phyloP scores from a whole-genome alignment of 768 basidiomycete species.

The Amanita rubescens region DNA sequence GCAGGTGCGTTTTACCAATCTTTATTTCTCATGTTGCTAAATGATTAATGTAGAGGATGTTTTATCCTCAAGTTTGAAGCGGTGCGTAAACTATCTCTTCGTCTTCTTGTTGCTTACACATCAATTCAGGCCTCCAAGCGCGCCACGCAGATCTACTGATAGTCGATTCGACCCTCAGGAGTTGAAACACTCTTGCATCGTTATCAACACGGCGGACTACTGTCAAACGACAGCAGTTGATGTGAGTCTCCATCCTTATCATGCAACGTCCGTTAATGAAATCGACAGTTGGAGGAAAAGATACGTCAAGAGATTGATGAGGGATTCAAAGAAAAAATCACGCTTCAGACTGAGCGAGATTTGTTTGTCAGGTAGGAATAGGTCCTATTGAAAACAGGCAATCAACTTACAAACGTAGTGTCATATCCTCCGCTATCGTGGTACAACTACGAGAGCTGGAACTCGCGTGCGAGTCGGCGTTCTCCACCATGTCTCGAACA shows the following conservation, averaged over 20 bases:
- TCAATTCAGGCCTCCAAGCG: conserved; percentile 28
- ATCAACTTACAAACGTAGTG: conserved; percentile 35
- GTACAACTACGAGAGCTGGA: conserved; percentile 83
- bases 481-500: conserved; percentile 67
- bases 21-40: conserved; percentile 3
- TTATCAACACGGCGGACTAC: conserved; percentile 97
- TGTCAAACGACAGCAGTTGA: conserved; percentile 88
- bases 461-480: conserved; percentile 68
- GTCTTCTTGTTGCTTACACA: not conserved
- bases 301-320: conserved; percentile 75
- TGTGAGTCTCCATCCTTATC: conserved; percentile 31
- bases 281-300: conserved; percentile 79
- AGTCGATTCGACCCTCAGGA: conserved; percentile 69
- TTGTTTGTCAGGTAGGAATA: conserved; percentile 72
- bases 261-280: not conserved
- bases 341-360: conserved; percentile 80
- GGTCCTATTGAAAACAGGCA: not conserved
- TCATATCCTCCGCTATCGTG: conserved; percentile 77
- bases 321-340: conserved; percentile 71
- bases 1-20: conserved; percentile 49
- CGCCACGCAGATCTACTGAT: conserved; percentile 67
- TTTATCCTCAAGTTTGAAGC: conserved; percentile 63
- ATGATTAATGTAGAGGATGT: conserved; percentile 67
- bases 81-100: conserved; percentile 30
- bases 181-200: conserved; percentile 75